Evolutionary conservation across 2,329 filamentous ascomycete species (phyloP).

Genomic region (Magnaporthales sp.): DNA sequence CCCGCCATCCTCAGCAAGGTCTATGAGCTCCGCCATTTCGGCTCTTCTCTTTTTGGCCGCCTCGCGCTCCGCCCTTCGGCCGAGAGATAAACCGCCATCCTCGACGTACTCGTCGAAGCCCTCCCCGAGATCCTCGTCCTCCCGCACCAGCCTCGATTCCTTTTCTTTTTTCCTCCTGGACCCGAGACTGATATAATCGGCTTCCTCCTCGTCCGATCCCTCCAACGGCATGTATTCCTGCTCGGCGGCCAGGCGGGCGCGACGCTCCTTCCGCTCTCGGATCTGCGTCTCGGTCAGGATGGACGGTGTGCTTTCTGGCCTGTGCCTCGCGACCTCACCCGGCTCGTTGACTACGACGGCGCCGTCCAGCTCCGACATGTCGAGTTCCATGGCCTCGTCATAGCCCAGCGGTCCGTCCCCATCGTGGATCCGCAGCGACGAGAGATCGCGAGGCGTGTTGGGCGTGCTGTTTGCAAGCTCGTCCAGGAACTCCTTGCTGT

Average conservation of each 20-base stretch:
- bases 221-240: constrained; percentile 59
- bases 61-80: constrained; percentile 69
- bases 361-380: constrained; percentile 52
- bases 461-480: constrained; percentile 82
- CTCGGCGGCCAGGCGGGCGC: constrained; percentile 66
- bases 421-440: constrained; percentile 29
- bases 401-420: constrained; percentile 22
- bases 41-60: constrained; percentile 56
- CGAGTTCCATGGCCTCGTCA: constrained; percentile 44
- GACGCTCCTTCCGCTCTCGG: constrained; percentile 79
- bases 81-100: constrained; percentile 71
- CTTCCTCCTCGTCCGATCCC: constrained; percentile 39
- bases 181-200: constrained; percentile 19
- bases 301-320: constrained; percentile 10
- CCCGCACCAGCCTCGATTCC: constrained; percentile 66
- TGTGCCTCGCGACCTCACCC: constrained; percentile 12
- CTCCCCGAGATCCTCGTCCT: constrained; percentile 89
- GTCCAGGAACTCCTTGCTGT: constrained; percentile 78
- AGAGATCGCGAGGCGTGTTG: constrained; percentile 62
- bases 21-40: constrained; percentile 78
- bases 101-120: constrained; percentile 90
- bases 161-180: constrained; percentile 49
- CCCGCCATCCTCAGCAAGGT: constrained; percentile 61
- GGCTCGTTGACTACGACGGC: constrained; percentile 52
- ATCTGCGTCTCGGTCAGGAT: constrained; percentile 84